These are phyloP conservation scores for Salix arbutifolia DNA, from an alignment of 345 rosid genomes.

Conservation along the genomic window DNA sequence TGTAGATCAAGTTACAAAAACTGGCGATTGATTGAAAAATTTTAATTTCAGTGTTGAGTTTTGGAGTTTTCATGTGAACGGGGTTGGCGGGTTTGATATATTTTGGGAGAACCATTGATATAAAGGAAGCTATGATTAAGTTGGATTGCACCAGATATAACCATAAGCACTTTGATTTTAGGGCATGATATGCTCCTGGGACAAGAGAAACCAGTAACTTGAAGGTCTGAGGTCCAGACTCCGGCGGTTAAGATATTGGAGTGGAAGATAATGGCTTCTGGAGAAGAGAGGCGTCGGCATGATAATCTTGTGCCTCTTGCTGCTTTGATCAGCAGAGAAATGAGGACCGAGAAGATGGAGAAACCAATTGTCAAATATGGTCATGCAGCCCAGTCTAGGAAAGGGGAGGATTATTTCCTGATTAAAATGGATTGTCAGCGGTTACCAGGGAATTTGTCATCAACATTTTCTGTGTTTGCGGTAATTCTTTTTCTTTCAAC, in stretches of 20 bases:
- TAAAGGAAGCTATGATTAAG: background rate
- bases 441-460: conserved; percentile 58
- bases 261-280: conserved; percentile 48
- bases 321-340: conserved; percentile 62
- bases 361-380: conserved; percentile 66
- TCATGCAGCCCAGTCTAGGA: conserved; percentile 73
- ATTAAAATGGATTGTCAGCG: conserved; percentile 63
- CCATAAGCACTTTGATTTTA: background rate
- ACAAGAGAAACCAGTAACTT: conserved; percentile 17
- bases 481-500: conserved; percentile 29
- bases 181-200: conserved; percentile 19
- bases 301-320: conserved; percentile 78
- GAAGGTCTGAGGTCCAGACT: conserved; percentile 12
- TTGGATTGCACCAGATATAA: background rate
- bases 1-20: conserved; percentile 39
- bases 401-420: conserved; percentile 84
- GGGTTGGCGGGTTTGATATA: conserved; percentile 6
- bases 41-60: conserved; percentile 7
- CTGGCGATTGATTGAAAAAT: background rate
- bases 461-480: conserved; percentile 72
- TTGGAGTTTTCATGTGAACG: conserved; percentile 6
- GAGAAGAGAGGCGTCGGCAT: conserved; percentile 48
- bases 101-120: conserved; percentile 5
- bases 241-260: conserved; percentile 8
- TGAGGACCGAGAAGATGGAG: conserved; percentile 70